These are phyloP conservation scores for Vitis cinerea DNA, from an alignment of 164 flowering plant genomes.

Conservation along the genomic window DNA sequence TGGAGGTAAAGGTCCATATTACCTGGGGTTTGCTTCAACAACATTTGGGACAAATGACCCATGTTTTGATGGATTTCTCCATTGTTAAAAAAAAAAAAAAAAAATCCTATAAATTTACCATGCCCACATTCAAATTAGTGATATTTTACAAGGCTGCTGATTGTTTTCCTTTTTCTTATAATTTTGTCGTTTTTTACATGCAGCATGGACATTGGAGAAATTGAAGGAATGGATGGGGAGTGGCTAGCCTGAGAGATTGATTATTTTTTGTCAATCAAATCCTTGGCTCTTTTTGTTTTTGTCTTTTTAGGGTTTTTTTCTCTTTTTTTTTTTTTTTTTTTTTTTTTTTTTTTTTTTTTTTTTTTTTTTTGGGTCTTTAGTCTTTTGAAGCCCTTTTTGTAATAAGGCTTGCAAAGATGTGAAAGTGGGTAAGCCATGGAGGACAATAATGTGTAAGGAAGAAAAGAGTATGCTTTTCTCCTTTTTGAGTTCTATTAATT, in stretches of 20 bases:
- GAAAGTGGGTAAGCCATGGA: background rate
- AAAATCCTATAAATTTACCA: background rate
- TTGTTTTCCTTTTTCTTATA: background rate
- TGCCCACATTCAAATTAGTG: background rate
- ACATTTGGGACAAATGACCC: too few species aligned
- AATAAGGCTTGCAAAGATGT: conserved; percentile 10
- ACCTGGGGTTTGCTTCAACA: too few species aligned
- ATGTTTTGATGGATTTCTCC: too few species aligned
- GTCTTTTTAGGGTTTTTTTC: background rate
- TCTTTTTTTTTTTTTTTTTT: background rate
- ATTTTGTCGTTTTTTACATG: conserved; percentile 17
- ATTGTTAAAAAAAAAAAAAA: too few species aligned
- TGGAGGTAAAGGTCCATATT: too few species aligned
- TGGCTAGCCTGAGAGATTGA: conserved; percentile 63
- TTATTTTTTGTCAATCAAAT: conserved; percentile 29
- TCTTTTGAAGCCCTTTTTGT: conserved; percentile 1
- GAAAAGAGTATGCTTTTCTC: background rate
- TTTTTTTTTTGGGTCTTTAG: background rate
- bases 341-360: background rate
- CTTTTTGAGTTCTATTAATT: background rate
- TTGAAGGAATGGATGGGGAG: conserved; percentile 81
- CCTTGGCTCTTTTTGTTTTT: conserved; percentile 5
- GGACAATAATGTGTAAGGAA: background rate
- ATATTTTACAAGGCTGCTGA: background rate
- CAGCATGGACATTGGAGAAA: conserved; percentile 87